These are phyloP conservation scores for Trametopsis cervina DNA, from an alignment of 768 basidiomycete genomes.

Conservation along the genomic window DNA sequence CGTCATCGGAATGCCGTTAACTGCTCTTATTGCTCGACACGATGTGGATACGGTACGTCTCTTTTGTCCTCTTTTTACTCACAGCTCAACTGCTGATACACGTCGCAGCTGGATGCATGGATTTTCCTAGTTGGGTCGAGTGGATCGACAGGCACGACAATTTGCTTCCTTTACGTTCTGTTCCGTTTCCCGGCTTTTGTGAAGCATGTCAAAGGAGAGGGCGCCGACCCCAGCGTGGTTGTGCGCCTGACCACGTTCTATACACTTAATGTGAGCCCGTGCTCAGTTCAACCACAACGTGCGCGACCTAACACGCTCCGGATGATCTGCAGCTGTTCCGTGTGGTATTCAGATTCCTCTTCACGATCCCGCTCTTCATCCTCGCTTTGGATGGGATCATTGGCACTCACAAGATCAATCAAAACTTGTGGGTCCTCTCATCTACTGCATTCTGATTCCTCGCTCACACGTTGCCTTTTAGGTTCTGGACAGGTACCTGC, in stretches of 20 bases:
- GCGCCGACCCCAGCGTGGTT: constrained; percentile 70
- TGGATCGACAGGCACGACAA: constrained; percentile 58
- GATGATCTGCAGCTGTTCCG: constrained; percentile 35
- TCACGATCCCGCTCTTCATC: constrained; percentile 61
- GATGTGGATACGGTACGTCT: constrained; percentile 49
- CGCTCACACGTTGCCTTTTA: constrained; percentile 18
- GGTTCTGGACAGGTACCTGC: constrained; percentile 53
- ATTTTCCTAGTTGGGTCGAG: constrained; percentile 69
- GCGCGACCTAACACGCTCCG: background rate
- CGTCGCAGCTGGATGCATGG: constrained; percentile 55
- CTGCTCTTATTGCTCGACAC: constrained; percentile 50
- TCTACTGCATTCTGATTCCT: constrained; percentile 1
- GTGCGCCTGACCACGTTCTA: constrained; percentile 70
- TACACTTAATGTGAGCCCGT: constrained; percentile 73
- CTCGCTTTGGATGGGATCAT: constrained; percentile 60
- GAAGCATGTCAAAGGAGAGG: constrained; percentile 59
- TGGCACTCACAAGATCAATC: constrained; percentile 40
- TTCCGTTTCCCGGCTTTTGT: constrained; percentile 67
- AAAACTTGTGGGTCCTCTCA: constrained; percentile 42
- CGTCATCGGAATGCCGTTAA: constrained; percentile 66
- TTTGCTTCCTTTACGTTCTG: constrained; percentile 68
- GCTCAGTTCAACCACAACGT: background rate
- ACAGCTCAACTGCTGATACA: background rate
- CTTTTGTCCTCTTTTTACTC: constrained; percentile 9
- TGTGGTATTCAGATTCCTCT: constrained; percentile 70